Percentiles rank a stretch among this genome's conserved stretches.
Evolutionary conservation across 257 asterid genomes (phyloP).

Genomic region (Apocynum venetum): DNA sequence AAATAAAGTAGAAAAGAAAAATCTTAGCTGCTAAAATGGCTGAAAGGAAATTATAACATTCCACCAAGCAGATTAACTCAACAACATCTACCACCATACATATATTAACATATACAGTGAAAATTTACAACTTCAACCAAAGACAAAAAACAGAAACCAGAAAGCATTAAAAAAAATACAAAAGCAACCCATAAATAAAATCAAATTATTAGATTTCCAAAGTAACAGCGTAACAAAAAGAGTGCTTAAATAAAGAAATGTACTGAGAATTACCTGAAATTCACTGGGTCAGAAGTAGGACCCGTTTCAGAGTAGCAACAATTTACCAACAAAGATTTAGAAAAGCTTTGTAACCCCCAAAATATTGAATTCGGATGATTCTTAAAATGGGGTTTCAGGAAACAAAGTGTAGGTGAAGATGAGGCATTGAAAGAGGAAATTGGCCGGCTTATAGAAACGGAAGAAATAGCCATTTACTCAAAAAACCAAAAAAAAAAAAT

Average conservation of each 20-base stretch:
- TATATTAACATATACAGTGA: not conserved
- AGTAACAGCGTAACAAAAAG: not conserved
- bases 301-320: conserved; percentile 48
- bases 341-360: conserved; percentile 29
- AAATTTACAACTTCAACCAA: not conserved
- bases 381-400: conserved; percentile 28
- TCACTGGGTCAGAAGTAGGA: conserved; percentile 41
- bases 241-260: not conserved
- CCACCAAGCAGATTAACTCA: not conserved
- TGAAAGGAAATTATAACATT: not conserved
- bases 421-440: conserved; percentile 35
- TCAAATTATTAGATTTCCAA: not conserved
- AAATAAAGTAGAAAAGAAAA: not conserved
- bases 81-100: not conserved
- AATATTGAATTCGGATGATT: conserved; percentile 19
- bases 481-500: too few relatives aligned
- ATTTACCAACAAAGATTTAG: conserved; percentile 31
- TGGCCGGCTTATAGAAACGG: conserved; percentile 35
- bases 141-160: not conserved
- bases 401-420: conserved; percentile 35
- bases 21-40: not conserved
- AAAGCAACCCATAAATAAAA: not conserved
- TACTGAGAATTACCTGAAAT: conserved; percentile 39
- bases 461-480: conserved; percentile 40
- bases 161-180: not conserved